Evolutionary conservation across 164 flowering plant genomes (phyloP).

Genomic region (Aristolochia contorta): DNA sequence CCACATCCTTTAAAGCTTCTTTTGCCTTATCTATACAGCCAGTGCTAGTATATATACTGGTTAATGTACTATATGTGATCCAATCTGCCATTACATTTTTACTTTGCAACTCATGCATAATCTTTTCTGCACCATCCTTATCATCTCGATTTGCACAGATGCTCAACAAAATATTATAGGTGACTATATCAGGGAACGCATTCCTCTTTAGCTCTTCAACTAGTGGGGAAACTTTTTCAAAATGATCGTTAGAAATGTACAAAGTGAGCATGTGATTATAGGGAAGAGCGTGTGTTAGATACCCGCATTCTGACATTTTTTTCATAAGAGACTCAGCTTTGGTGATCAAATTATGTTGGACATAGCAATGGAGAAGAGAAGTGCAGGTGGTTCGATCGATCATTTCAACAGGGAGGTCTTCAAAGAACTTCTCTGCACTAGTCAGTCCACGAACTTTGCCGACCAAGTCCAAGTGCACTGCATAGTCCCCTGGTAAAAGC

Average conservation of each 20-base stretch:
- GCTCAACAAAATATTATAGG: constrained; percentile 63
- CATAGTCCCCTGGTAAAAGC: constrained; percentile 78
- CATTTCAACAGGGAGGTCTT: constrained; percentile 70
- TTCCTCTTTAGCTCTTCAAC: constrained; percentile 49
- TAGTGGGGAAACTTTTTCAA: constrained; percentile 46
- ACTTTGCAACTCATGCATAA: constrained; percentile 41
- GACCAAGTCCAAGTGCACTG: constrained; percentile 88
- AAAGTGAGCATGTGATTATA: constrained; percentile 68
- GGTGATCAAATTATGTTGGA: constrained; percentile 32
- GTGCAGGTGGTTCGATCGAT: constrained; percentile 38
- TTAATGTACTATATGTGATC: constrained; percentile 66
- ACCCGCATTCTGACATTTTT: constrained; percentile 71
- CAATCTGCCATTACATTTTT: constrained; percentile 60
- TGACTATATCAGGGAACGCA: constrained; percentile 54
- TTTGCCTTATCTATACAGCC: constrained; percentile 47
- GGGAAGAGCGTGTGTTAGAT: constrained; percentile 50
- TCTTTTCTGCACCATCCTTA: constrained; percentile 50
- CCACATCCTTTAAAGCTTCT: constrained; percentile 61
- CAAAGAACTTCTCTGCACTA: constrained; percentile 86
- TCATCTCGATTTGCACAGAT: constrained; percentile 47
- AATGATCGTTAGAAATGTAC: constrained; percentile 49
- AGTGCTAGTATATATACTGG: constrained; percentile 48
- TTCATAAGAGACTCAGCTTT: constrained; percentile 84
- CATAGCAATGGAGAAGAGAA: constrained; percentile 78
- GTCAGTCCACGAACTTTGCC: constrained; percentile 66